These are phyloP conservation scores for Saccharomycopsis capsularis DNA, from an alignment of 805 yeast genomes.

Conservation along the genomic window DNA sequence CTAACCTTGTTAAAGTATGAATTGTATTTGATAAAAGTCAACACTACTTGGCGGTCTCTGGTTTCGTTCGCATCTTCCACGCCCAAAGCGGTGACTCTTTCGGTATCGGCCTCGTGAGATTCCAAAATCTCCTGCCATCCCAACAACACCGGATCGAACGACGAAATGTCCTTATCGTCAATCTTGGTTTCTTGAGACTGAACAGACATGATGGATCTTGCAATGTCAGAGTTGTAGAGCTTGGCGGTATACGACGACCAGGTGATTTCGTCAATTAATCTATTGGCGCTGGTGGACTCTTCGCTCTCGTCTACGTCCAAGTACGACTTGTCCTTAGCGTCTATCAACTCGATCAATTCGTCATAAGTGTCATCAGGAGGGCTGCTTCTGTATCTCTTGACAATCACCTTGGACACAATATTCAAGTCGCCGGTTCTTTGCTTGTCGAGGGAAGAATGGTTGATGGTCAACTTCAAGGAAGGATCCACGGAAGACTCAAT, in stretches of 20 bases:
- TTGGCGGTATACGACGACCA: conserved; percentile 60
- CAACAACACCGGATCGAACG: conserved; percentile 50
- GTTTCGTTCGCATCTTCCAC: conserved; percentile 46
- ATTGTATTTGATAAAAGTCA: conserved; percentile 70
- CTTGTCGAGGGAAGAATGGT: conserved; percentile 29
- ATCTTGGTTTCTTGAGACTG: conserved; percentile 28
- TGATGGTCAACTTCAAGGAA: conserved; percentile 47
- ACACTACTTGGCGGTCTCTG: conserved; percentile 66
- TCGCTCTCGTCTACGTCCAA: conserved; percentile 22
- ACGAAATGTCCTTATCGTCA: conserved; percentile 33
- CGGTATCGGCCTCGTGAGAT: conserved; percentile 49
- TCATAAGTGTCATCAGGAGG: conserved; percentile 23
- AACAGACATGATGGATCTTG: conserved; percentile 46
- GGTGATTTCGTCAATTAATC: conserved; percentile 40
- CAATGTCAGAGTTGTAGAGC: conserved; percentile 65
- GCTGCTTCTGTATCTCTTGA: conserved; percentile 27
- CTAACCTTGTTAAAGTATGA: conserved; percentile 57
- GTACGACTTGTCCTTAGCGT: conserved; percentile 28
- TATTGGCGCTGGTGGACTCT: conserved; percentile 24
- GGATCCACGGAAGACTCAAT: conserved; percentile 60
- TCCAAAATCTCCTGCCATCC: conserved; percentile 69
- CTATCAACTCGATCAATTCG: conserved; percentile 36
- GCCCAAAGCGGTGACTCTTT: conserved; percentile 35
- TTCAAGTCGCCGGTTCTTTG: conserved; percentile 24
- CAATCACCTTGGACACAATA: conserved; percentile 21